Evolutionary conservation across 148 eudicot genomes (phyloP).

Genomic region (Limonium bicolor): DNA sequence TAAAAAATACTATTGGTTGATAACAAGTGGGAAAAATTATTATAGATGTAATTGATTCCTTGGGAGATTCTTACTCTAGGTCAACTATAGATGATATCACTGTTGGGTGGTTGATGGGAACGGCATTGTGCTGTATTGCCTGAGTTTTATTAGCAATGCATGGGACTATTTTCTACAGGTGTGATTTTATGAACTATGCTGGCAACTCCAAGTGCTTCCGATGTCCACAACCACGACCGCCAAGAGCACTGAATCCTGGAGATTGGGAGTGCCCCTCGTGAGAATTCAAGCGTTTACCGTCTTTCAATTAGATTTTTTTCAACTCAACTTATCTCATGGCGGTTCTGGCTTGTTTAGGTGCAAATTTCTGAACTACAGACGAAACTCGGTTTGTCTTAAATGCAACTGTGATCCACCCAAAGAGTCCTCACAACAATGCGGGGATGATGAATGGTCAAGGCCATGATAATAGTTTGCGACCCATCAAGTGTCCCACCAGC

Average conservation of each 20-base stretch:
- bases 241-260: slow-evolving; percentile 33
- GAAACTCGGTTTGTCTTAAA: slow-evolving; percentile 26
- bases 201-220: slow-evolving; percentile 37
- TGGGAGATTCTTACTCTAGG: too few relatives aligned
- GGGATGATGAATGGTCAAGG: too few relatives aligned
- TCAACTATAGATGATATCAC: too few relatives aligned
- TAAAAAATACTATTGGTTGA: too few relatives aligned
- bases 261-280: slow-evolving; percentile 69
- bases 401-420: slow-evolving; percentile 25
- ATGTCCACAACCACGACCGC: slow-evolving; percentile 36
- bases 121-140: too few relatives aligned
- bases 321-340: background rate
- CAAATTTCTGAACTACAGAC: slow-evolving; percentile 31
- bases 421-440: slow-evolving; percentile 4
- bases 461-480: too few relatives aligned
- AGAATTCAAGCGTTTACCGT: slow-evolving; percentile 16
- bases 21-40: too few relatives aligned
- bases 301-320: background rate
- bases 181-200: slow-evolving; percentile 47
- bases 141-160: too few relatives aligned
- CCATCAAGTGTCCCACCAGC: too few relatives aligned
- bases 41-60: background rate
- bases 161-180: too few relatives aligned
- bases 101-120: too few relatives aligned
- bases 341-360: slow-evolving; percentile 15